A percentile compares a stretch with the other conserved stretches of the same genome.
These are phyloP conservation scores for Candida fluviatilis DNA, from an alignment of 805 yeast species.

Conservation along the genomic window DNA sequence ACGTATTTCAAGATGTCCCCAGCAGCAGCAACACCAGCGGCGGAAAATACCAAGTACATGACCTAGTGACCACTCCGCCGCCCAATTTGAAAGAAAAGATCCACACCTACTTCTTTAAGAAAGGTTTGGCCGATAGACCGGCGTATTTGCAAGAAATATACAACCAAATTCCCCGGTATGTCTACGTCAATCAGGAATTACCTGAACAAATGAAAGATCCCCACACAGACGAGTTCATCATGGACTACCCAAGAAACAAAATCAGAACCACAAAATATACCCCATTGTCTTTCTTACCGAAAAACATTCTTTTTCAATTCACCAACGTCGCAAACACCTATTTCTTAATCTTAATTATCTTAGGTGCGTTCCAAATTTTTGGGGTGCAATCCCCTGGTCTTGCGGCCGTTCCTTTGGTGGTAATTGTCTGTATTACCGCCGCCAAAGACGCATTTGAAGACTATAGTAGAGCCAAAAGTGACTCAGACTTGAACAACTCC, in stretches of 20 bases:
- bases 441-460: conserved; percentile 77
- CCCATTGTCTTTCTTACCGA: conserved; percentile 54
- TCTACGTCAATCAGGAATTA: conserved; percentile 47
- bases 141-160: conserved; percentile 34
- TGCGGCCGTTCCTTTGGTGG: conserved; percentile 78
- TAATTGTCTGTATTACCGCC: conserved; percentile 71
- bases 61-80: conserved; percentile 14
- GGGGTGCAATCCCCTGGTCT: conserved; percentile 72
- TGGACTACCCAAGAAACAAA: conserved; percentile 49
- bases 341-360: conserved; percentile 49
- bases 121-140: conserved; percentile 28
- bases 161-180: conserved; percentile 34
- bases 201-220: conserved; percentile 42
- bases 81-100: conserved; percentile 19
- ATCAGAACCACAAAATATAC: conserved; percentile 63
- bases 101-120: conserved; percentile 16
- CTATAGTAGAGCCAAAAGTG: conserved; percentile 59
- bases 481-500: conserved; percentile 64
- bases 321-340: conserved; percentile 58
- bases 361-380: conserved; percentile 61
- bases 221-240: conserved; percentile 8
- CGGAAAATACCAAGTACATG: conserved; percentile 9
- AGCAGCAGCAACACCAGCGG: conserved; percentile 1
- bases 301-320: conserved; percentile 51
- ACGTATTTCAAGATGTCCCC: not conserved